Evolutionary conservation across 106 monocot species (phyloP).

Genomic region (Dendrobium catenatum): DNA sequence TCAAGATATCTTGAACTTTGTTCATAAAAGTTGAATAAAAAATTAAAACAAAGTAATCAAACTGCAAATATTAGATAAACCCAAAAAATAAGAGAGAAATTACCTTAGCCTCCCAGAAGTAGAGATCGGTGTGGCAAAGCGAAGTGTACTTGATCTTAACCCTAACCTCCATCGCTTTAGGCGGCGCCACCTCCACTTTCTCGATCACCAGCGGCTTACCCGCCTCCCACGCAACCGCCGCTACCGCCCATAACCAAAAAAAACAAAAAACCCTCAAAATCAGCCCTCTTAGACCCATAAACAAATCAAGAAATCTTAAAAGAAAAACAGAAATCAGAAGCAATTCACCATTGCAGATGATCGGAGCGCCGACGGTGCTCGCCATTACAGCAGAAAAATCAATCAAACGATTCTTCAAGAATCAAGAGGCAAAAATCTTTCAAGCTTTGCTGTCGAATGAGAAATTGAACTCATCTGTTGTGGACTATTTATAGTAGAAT

Average conservation of each 20-base stretch:
- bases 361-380: conserved; percentile 13
- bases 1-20: no score
- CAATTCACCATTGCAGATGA: conserved; percentile 23
- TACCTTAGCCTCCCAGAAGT: conserved; percentile 57
- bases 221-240: conserved; percentile 49
- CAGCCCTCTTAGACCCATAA: not conserved
- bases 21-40: no score
- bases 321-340: not conserved
- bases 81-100: not conserved
- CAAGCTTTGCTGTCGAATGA: no score
- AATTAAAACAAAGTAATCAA: not conserved
- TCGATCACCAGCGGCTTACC: conserved; percentile 52
- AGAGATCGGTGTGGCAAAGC: conserved; percentile 55
- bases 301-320: not conserved
- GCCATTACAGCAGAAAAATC: not conserved
- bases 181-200: conserved; percentile 52
- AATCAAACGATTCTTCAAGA: not conserved
- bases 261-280: not conserved
- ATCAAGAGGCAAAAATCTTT: no score
- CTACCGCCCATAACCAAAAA: conserved; percentile 3
- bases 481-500: no score
- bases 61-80: not conserved
- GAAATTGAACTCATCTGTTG: no score
- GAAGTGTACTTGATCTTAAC: conserved; percentile 47
- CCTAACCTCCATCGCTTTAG: conserved; percentile 38